Conservation (phyloP, 345 rosid species). For the Eucalyptus lansdowneana region DNA sequence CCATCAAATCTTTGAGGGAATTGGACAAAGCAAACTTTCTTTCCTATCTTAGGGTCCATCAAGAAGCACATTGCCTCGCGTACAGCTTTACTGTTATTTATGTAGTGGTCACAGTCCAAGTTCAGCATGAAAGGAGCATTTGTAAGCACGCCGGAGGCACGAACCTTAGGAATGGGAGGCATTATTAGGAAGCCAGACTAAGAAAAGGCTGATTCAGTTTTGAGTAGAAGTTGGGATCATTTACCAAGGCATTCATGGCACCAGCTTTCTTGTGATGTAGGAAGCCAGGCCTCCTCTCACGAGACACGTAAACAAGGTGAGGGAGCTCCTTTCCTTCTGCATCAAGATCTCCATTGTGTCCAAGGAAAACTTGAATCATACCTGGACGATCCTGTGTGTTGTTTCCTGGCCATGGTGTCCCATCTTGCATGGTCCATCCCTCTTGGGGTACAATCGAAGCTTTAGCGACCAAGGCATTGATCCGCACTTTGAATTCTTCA, state of each 20-base stretch:
- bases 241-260: conserved; percentile 96
- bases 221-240: neutral
- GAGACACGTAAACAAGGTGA: conserved; percentile 70
- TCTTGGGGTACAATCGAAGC: conserved; percentile 73
- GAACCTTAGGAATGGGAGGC: conserved; percentile 34
- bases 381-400: conserved; percentile 97
- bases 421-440: conserved; percentile 99
- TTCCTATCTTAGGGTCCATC: conserved; percentile 88
- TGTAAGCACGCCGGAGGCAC: conserved; percentile 57
- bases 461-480: conserved; percentile 82
- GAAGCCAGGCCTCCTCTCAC: conserved; percentile 86
- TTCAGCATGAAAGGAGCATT: conserved; percentile 90
- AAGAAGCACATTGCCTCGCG: conserved; percentile 91
- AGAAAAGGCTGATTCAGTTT: neutral
- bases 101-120: conserved; percentile 87
- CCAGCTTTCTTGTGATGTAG: conserved; percentile 95
- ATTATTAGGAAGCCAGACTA: neutral
- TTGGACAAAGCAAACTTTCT: conserved; percentile 81
- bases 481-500: conserved; percentile 92
- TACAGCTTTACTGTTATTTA: conserved; percentile 81
- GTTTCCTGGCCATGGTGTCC: conserved; percentile 99
- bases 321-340: conserved; percentile 79
- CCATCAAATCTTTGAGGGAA: conserved; percentile 93
- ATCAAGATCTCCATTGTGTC: conserved; percentile 83
- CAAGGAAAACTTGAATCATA: conserved; percentile 91